Evolutionary conservation across 202 grass and related monocot species (phyloP).

Genomic region (Musa balbisiana): DNA sequence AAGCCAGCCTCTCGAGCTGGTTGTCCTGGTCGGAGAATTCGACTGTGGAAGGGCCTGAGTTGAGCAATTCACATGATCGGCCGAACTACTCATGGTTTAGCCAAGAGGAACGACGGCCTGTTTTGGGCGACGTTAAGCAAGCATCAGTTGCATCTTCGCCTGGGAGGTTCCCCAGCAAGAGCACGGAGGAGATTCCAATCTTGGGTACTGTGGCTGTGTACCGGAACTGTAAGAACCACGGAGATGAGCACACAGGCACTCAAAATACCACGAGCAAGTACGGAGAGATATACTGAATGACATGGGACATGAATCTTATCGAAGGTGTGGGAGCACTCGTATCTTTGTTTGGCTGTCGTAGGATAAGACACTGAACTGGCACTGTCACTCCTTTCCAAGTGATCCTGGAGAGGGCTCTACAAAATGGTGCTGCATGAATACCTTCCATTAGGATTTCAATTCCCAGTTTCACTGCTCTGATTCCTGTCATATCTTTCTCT

Average conservation of each 20-base stretch:
- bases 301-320: too few species aligned
- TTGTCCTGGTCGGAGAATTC: slow-evolving; percentile 46
- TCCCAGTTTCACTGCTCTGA: too few species aligned
- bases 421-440: neutral
- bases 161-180: slow-evolving; percentile 52
- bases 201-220: slow-evolving; percentile 70
- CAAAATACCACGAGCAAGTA: slow-evolving; percentile 59
- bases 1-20: slow-evolving; percentile 88
- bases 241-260: slow-evolving; percentile 32
- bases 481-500: too few species aligned
- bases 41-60: slow-evolving; percentile 36
- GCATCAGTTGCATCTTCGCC: slow-evolving; percentile 68
- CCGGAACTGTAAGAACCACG: slow-evolving; percentile 46
- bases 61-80: slow-evolving; percentile 30
- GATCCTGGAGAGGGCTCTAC: slow-evolving; percentile 1
- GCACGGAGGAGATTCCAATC: slow-evolving; percentile 73
- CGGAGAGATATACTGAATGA: slow-evolving; percentile 29
- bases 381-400: slow-evolving; percentile 1
- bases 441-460: too few species aligned
- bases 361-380: slow-evolving; percentile 19
- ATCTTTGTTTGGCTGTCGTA: neutral
- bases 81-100: slow-evolving; percentile 52
- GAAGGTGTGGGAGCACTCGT: too few species aligned
- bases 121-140: slow-evolving; percentile 86
- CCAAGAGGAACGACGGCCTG: slow-evolving; percentile 68